Evolutionary conservation across 2,329 filamentous ascomycete species (phyloP).

Genomic region (Ceratocystis cacaofunesta): DNA sequence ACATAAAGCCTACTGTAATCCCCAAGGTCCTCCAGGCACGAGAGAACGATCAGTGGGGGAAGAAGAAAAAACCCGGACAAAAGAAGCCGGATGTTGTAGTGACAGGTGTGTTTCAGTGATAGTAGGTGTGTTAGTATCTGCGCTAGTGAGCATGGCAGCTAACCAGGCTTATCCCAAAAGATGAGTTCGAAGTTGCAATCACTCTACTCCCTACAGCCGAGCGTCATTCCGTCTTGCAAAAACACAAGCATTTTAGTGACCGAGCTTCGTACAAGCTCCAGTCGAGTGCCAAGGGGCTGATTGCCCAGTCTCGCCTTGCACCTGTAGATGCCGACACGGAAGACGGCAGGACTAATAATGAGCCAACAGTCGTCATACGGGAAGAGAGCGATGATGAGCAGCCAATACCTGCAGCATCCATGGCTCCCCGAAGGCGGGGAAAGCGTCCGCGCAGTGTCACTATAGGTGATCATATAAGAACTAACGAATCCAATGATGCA

Average conservation of each 20-base stretch:
- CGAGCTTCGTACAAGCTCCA: constrained; percentile 22
- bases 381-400: constrained; percentile 25
- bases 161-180: constrained; percentile 30
- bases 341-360: neutral
- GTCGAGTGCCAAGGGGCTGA: constrained; percentile 17
- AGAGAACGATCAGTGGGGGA: constrained; percentile 40
- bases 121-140: neutral
- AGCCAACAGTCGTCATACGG: neutral
- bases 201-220: constrained; percentile 79
- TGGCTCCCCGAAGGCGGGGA: constrained; percentile 19
- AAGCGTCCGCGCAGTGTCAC: neutral
- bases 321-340: constrained; percentile 11
- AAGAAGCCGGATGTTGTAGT: constrained; percentile 62
- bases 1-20: constrained; percentile 69
- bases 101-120: constrained; percentile 42
- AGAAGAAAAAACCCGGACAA: constrained; percentile 57
- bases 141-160: neutral
- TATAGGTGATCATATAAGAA: neutral
- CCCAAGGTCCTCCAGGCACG: constrained; percentile 84
- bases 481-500: neutral
- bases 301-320: constrained; percentile 8
- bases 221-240: constrained; percentile 72
- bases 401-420: constrained; percentile 23
- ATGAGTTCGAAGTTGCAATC: constrained; percentile 90
- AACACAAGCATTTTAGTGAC: constrained; percentile 56